A percentile compares a stretch with the other conserved stretches of the same genome.
phyloP scores from a whole-genome alignment of 257 asterid species.

The Solanum neorickii region DNA sequence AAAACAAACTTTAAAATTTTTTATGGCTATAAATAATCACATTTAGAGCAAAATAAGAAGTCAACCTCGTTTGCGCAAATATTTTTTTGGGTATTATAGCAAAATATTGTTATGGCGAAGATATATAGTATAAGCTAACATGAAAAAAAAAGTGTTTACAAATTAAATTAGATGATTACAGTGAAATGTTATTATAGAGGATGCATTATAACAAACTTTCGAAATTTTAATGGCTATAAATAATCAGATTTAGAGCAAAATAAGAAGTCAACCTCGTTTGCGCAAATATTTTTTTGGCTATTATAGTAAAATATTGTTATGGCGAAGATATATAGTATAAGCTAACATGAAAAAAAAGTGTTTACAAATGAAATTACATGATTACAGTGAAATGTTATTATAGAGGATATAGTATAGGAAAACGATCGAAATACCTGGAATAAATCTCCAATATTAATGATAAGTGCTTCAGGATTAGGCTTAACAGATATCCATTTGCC shows the following conservation, averaged over 20 bases:
- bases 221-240: fast-evolving
- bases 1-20: fast-evolving
- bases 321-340: not conserved
- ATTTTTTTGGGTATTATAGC: not conserved
- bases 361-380: not conserved
- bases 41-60: too few relatives aligned
- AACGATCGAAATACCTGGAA: conserved; percentile 32
- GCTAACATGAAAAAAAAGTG: not conserved
- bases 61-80: not conserved
- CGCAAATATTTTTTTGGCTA: not conserved
- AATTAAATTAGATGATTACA: not conserved
- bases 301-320: not conserved
- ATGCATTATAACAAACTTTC: not conserved
- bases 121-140: not conserved
- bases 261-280: not conserved
- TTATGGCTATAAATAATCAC: too few relatives aligned
- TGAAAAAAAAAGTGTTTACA: not conserved
- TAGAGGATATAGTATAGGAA: not conserved
- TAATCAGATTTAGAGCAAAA: too few relatives aligned
- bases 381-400: not conserved
- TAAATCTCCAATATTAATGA: conserved; percentile 55
- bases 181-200: not conserved
- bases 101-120: not conserved
- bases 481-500: conserved; percentile 73
- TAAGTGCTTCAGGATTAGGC: conserved; percentile 60